phyloP scores from a whole-genome alignment of 169 alveolate species.

The Eimeria necatrix region DNA sequence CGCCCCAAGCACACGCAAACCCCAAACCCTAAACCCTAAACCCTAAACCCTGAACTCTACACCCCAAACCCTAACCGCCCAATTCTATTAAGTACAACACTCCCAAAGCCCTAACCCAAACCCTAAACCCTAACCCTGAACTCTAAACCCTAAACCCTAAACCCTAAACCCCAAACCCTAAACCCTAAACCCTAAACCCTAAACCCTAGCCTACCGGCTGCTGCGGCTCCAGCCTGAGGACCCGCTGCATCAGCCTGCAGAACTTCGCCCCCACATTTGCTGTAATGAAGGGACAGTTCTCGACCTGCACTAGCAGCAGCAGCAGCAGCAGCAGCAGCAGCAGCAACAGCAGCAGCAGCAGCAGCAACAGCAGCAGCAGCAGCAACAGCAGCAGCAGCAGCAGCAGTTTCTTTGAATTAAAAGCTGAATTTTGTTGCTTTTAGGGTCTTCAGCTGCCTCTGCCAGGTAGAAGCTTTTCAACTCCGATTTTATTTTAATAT shows the following conservation, averaged over 20 bases:
- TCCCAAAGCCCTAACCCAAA: no score
- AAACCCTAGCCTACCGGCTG: not conserved
- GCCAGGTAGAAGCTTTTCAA: no score
- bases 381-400: not conserved
- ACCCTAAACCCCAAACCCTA: no score
- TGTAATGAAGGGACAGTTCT: constrained; percentile 10
- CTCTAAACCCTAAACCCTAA: no score
- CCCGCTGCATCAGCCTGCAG: constrained; percentile 59
- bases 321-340: not conserved
- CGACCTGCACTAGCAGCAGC: constrained; percentile 29
- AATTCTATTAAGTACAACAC: no score
- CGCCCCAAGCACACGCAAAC: not conserved
- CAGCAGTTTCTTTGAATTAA: not conserved
- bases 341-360: not conserved
- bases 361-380: not conserved
- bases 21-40: not conserved
- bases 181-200: no score
- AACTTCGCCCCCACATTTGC: constrained; percentile 43
- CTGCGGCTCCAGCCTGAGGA: constrained; percentile 43
- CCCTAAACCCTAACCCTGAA: no score
- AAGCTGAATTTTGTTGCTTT: not conserved
- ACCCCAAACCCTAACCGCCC: no score
- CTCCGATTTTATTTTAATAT: no score
- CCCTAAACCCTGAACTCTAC: no score
- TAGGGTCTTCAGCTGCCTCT: not conserved